phyloP scores from a whole-genome alignment of 306 rosid genomes.

The Notholithocarpus densiflorus region DNA sequence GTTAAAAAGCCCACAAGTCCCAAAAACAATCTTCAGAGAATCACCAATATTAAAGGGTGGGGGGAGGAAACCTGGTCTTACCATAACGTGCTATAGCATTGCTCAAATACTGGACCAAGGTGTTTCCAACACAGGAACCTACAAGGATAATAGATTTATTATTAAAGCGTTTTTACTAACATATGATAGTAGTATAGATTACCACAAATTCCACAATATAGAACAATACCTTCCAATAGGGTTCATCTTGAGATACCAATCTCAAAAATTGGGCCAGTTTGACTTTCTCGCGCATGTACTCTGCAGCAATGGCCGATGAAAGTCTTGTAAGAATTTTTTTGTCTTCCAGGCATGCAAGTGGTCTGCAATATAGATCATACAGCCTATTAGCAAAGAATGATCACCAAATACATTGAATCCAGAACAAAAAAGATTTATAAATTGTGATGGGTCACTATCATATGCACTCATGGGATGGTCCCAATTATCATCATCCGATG shows the following conservation, averaged over 20 bases:
- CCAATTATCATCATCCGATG: background rate
- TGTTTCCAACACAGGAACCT: conserved; percentile 78
- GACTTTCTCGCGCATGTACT: conserved; percentile 55
- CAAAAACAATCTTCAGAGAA: background rate
- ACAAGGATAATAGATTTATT: background rate
- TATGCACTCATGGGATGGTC: background rate
- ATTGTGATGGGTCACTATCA: background rate
- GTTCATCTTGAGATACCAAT: conserved; percentile 79
- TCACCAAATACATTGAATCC: background rate
- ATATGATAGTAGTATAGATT: background rate
- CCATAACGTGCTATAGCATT: conserved; percentile 83
- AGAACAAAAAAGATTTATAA: background rate
- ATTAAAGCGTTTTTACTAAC: background rate
- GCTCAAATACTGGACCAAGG: conserved; percentile 67
- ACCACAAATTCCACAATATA: background rate
- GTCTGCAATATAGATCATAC: conserved; percentile 34
- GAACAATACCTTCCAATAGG: conserved; percentile 68
- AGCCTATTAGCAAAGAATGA: background rate
- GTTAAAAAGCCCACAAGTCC: background rate
- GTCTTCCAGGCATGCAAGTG: conserved; percentile 41
- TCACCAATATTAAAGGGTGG: background rate
- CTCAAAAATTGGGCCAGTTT: conserved; percentile 44
- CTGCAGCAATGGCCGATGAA: conserved; percentile 41
- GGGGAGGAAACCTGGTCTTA: background rate
- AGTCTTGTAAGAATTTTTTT: conserved; percentile 52